Evolutionary conservation across 2,329 filamentous ascomycete species (phyloP).

Genomic region (Paracorniculantispora psalliotae): DNA sequence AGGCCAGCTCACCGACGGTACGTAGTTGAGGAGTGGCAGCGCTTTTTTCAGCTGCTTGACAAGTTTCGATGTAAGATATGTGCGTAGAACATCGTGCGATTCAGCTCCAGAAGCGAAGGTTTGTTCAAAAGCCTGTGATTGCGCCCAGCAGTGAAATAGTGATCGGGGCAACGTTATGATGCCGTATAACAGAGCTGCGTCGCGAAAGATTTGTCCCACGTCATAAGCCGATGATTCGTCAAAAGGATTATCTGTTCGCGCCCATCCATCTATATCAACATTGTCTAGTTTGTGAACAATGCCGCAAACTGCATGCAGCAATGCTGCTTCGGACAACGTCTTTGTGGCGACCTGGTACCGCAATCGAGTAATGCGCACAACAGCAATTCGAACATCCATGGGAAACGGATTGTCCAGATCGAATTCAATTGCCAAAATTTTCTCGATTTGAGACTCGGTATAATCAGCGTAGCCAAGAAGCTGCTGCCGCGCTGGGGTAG

Average conservation of each 20-base stretch:
- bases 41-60: background rate
- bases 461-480: background rate
- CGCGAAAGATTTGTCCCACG: background rate
- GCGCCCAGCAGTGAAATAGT: background rate
- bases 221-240: background rate
- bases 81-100: background rate
- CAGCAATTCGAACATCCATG: background rate
- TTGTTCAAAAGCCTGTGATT: too few relatives aligned
- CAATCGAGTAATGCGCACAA: background rate
- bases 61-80: background rate
- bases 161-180: background rate
- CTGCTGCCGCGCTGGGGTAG: background rate
- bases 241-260: background rate
- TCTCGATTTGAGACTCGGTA: background rate
- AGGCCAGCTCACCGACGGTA: background rate
- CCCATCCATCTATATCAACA: background rate
- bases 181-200: background rate
- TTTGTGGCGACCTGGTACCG: background rate
- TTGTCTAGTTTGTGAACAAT: background rate
- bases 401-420: background rate
- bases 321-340: background rate
- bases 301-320: background rate
- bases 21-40: background rate
- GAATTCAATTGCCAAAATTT: background rate
- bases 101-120: too few relatives aligned